Percentiles rank a stretch among this genome's conserved stretches.
Conservation (phyloP, 2,329 filamentous ascomycete species). For the Curvularia sp. region DNA sequence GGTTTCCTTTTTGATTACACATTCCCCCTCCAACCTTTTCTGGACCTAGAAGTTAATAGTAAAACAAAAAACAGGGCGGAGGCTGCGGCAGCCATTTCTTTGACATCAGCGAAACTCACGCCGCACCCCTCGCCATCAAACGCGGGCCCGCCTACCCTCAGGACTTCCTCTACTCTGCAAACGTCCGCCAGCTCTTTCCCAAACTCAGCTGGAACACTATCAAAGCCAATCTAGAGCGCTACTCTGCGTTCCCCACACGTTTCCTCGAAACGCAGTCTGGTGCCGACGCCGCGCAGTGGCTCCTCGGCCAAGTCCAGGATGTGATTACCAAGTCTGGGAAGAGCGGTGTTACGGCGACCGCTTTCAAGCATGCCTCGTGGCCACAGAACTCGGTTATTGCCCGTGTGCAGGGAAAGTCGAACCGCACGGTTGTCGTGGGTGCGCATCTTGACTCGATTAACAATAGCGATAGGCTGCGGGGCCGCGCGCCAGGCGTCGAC, state of each 20-base stretch:
- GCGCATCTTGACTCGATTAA: slow-evolving; percentile 69
- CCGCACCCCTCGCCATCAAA: background rate
- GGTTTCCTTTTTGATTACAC: too few relatives aligned
- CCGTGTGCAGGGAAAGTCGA: slow-evolving; percentile 81
- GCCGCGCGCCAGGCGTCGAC: slow-evolving; percentile 80
- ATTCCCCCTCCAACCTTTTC: too few relatives aligned
- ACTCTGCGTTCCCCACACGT: slow-evolving; percentile 33
- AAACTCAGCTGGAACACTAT: background rate
- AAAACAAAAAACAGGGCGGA: background rate
- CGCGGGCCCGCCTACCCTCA: background rate
- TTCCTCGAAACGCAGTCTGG: slow-evolving; percentile 56
- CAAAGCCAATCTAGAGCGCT: slow-evolving; percentile 6
- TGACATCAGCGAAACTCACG: background rate
- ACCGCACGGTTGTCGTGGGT: slow-evolving; percentile 84
- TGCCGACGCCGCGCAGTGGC: slow-evolving; percentile 83
- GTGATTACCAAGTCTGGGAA: slow-evolving; percentile 69
- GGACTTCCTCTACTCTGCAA: background rate
- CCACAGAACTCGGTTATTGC: slow-evolving; percentile 81
- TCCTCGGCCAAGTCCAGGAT: slow-evolving; percentile 73
- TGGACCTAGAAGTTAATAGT: too few relatives aligned
- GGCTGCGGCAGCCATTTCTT: slow-evolving; percentile 1
- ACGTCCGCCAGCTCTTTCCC: background rate
- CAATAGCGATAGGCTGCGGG: background rate
- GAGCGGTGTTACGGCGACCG: background rate
- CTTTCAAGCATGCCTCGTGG: background rate